phyloP scores from a whole-genome alignment of 1,139 yeast species.

The Lodderomyces elongisporus region DNA sequence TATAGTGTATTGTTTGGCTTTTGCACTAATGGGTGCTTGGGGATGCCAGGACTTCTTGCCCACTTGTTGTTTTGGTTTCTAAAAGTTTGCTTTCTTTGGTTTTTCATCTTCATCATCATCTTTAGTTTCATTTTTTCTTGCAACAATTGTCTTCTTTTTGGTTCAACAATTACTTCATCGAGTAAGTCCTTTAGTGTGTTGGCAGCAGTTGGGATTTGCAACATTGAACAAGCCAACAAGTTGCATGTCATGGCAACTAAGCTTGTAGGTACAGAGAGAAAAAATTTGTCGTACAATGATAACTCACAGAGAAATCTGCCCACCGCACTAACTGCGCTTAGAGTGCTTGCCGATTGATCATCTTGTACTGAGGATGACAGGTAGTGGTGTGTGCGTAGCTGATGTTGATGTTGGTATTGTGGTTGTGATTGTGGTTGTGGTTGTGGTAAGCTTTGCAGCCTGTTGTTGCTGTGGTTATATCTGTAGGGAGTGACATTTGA shows the following conservation, averaged over 20 bases:
- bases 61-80: slow-evolving; percentile 1
- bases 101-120: slow-evolving; percentile 1
- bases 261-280: slow-evolving; percentile 58
- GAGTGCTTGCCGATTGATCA: too few relatives aligned
- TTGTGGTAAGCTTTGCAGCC: too few relatives aligned
- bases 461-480: too few relatives aligned
- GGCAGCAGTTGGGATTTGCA: slow-evolving; percentile 36
- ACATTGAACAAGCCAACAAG: slow-evolving; percentile 65
- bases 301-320: slow-evolving; percentile 76
- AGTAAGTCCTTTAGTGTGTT: slow-evolving; percentile 23
- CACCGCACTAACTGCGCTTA: too few relatives aligned
- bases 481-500: slow-evolving; percentile 27
- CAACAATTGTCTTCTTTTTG: slow-evolving; percentile 4
- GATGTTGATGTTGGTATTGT: too few relatives aligned
- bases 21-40: slow-evolving; percentile 1
- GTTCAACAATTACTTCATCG: slow-evolving; percentile 9
- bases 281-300: slow-evolving; percentile 66
- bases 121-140: too few relatives aligned
- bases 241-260: slow-evolving; percentile 66
- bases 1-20: slow-evolving; percentile 8
- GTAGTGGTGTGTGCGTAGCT: too few relatives aligned
- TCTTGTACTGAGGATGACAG: too few relatives aligned
- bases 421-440: too few relatives aligned
- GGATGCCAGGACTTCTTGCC: slow-evolving; percentile 1
- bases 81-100: background rate